Base-by-base conservation (phyloP, 306 rosid species). In the Acacia crassicarpa region DNA sequence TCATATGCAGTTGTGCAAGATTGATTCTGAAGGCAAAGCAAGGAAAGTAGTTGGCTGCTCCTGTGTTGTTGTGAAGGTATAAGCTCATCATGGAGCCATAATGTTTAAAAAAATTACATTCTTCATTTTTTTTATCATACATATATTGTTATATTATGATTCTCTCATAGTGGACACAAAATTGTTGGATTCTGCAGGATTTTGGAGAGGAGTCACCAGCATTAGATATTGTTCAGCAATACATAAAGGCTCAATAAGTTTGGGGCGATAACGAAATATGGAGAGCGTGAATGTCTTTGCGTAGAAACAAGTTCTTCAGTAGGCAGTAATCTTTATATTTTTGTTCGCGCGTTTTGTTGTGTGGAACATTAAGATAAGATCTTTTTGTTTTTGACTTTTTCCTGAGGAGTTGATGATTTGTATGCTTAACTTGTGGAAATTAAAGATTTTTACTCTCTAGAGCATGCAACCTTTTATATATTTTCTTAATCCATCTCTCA, bases 1-100 rank as follows among this genome's bases (percentile, higher is more conserved):
- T 44, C 67, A 25, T 41, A 3, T 59, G 33, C 85, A 85, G 92
- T 72, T 89, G 78, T 87, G 92, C 85, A 89, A 89, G 87, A 83
- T 87, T 65, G 89, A 89, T 77, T 83, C 90, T 0, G 90, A 89
- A 70, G 92, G 92, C 27, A 89, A 89, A 76, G 90, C 90, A 2
- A 87, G 78, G 48, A 74, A 74, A 53, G 78, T 74, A 20, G 67
- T 74, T 54, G 78, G 78, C 41, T 74, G 78, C 75, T 89, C 90
- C 15, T 89, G 90, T 38, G 90, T 89, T 14, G 92, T 89, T 59
- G 89, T 89, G 65, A 87, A 87, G 88, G 92, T 89, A 87, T 20
- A 53, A 2, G 41, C 43, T 81, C 32, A 9, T 46, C 4, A 16
- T 74, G 5, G 11, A 0, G 74, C 32, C 14, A 69, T 69, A 27